phyloP scores from a whole-genome alignment of 306 rosid genomes.

The Trichosanthes cucumerina region DNA sequence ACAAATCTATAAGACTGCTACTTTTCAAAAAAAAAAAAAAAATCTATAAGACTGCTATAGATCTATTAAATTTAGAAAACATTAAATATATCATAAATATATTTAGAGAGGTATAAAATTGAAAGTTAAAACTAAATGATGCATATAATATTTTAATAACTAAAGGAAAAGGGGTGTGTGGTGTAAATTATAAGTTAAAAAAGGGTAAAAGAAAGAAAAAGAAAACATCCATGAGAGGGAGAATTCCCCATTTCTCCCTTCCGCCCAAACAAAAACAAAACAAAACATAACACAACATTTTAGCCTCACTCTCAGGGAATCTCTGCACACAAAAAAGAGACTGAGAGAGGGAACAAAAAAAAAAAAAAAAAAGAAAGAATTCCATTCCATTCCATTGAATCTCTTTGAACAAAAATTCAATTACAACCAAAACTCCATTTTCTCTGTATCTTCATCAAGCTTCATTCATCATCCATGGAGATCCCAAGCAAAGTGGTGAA shows the following conservation, averaged over 20 bases:
- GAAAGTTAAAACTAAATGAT: too few species aligned
- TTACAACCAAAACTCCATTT: not conserved
- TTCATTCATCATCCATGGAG: slow-evolving; percentile 42
- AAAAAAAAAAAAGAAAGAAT: not conserved
- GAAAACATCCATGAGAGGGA: not conserved
- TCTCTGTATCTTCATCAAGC: not conserved
- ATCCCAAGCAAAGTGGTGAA: slow-evolving; percentile 45
- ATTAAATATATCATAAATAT: too few species aligned
- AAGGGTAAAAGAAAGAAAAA: not conserved
- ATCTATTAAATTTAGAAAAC: too few species aligned
- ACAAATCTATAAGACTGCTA: too few species aligned
- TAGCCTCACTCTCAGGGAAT: not conserved
- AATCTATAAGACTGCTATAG: too few species aligned
- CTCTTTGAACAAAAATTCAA: not conserved
- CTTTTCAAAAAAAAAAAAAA: too few species aligned
- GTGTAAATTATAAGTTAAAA: not conserved
- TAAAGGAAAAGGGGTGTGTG: not conserved
- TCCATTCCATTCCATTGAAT: not conserved
- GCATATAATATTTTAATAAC: too few species aligned
- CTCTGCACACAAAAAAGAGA: not conserved
- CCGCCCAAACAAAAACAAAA: not conserved
- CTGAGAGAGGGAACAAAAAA: not conserved
- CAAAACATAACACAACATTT: not conserved
- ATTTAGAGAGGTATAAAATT: too few species aligned
- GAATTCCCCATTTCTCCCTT: not conserved